phyloP scores from a whole-genome alignment of 805 yeast genomes.

The Myxozyma geophila region DNA sequence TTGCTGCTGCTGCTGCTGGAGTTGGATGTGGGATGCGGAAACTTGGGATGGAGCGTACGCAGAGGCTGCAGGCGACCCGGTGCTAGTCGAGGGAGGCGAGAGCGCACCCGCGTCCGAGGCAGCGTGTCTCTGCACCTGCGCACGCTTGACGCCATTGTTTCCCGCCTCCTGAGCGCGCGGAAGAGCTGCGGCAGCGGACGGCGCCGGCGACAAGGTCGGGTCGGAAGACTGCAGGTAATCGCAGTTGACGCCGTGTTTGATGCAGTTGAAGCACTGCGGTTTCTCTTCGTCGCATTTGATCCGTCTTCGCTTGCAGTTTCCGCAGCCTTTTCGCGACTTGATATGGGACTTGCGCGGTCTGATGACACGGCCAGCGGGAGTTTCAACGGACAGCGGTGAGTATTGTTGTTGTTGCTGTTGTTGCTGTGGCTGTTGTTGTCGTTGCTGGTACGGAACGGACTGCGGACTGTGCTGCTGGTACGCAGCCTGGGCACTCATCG shows the following conservation, averaged over 20 bases:
- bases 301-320: conserved; percentile 64
- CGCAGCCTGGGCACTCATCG: not conserved
- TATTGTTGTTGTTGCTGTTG: not conserved
- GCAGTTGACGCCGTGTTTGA: conserved; percentile 43
- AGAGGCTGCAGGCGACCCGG: conserved; percentile 4
- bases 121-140: not conserved
- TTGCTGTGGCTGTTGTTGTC: not conserved
- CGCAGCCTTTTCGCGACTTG: conserved; percentile 77
- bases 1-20: conserved; percentile 1
- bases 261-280: conserved; percentile 64
- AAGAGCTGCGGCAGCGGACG: not conserved
- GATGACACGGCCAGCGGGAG: conserved; percentile 8
- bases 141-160: too few species aligned
- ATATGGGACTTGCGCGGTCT: conserved; percentile 51
- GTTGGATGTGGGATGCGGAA: not conserved
- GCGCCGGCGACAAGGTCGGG: not conserved
- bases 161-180: too few species aligned
- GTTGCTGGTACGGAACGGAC: not conserved
- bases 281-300: conserved; percentile 68
- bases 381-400: not conserved
- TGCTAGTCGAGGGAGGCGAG: conserved; percentile 6
- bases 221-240: conserved; percentile 6
- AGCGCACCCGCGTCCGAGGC: not conserved
- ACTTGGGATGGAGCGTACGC: not conserved
- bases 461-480: not conserved